phyloP scores from a whole-genome alignment of 805 yeast genomes.

The Starmerella gropengiesseri region DNA sequence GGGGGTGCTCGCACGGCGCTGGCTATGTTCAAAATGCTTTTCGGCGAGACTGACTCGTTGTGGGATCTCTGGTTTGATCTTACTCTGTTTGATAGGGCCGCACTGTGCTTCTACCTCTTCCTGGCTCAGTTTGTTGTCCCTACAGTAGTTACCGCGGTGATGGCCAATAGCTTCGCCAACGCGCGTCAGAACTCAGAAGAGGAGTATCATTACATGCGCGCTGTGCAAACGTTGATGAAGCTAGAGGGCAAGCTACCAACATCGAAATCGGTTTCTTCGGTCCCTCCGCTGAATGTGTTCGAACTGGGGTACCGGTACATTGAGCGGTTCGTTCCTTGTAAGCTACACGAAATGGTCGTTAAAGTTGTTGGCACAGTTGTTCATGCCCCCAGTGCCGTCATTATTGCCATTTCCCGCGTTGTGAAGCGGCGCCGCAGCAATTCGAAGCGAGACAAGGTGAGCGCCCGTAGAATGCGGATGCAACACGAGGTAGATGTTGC shows the following conservation, averaged over 20 bases:
- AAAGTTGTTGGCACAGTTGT: no score
- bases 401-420: no score
- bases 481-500: no score
- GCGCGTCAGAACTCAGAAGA: conserved; percentile 1
- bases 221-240: conserved; percentile 2
- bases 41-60: conserved; percentile 4
- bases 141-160: conserved; percentile 7
- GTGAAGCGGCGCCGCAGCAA: no score
- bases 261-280: no score
- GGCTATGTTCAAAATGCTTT: conserved; percentile 11
- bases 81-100: conserved; percentile 1
- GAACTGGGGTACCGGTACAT: not conserved
- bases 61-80: conserved; percentile 7
- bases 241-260: no score
- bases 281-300: conserved; percentile 4
- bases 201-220: conserved; percentile 6
- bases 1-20: conserved; percentile 6
- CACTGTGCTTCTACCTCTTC: conserved; percentile 5
- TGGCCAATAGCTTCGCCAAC: conserved; percentile 7
- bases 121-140: conserved; percentile 9
- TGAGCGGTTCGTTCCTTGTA: no score
- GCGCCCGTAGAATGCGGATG: no score
- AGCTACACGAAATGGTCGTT: no score
- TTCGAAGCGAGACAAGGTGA: no score
- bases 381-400: no score